Percentiles rank a stretch among this genome's conserved stretches.
phyloP scores from a whole-genome alignment of 768 basidiomycete species.

The Tephrocybe sp. region DNA sequence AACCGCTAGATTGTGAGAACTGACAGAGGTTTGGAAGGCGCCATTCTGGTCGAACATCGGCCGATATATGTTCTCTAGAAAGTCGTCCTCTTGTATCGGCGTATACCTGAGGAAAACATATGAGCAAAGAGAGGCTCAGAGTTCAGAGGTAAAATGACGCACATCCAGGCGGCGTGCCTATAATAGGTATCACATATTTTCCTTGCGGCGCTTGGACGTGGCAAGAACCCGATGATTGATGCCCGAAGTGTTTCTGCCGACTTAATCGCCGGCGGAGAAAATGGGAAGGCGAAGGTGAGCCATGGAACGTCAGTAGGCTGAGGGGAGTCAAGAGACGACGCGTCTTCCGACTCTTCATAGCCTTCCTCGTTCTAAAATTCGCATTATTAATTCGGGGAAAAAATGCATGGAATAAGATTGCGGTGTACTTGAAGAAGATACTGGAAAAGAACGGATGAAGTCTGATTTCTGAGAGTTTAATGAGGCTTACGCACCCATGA shows the following conservation, averaged over 20 bases:
- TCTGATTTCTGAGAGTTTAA: constrained; percentile 8
- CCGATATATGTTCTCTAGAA: constrained; percentile 47
- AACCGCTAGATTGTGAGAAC: constrained; percentile 55
- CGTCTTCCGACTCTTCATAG: constrained; percentile 50
- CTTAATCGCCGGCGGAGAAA: constrained; percentile 42
- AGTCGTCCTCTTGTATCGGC: constrained; percentile 60
- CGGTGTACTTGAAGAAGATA: constrained; percentile 61
- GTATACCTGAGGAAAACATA: constrained; percentile 47
- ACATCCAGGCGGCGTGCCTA: constrained; percentile 73
- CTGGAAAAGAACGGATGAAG: constrained; percentile 27
- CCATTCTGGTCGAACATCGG: constrained; percentile 50
- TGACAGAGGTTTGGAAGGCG: constrained; percentile 35
- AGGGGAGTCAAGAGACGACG: constrained; percentile 31
- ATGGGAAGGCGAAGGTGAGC: constrained; percentile 61
- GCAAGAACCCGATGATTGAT: constrained; percentile 46
- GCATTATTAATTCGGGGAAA: neutral
- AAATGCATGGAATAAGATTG: neutral
- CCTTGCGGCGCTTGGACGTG: constrained; percentile 34
- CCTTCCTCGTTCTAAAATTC: constrained; percentile 52
- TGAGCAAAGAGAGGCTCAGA: constrained; percentile 4
- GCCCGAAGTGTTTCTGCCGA: constrained; percentile 41
- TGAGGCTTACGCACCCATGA: constrained; percentile 49
- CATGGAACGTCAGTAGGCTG: constrained; percentile 55
- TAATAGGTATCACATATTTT: constrained; percentile 53
- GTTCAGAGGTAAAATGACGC: constrained; percentile 25